Evolutionary conservation across 2,329 filamentous ascomycete species (phyloP), one percentile per base, ranked within the genome.

Genomic region (Penicillium concentricum): DNA sequence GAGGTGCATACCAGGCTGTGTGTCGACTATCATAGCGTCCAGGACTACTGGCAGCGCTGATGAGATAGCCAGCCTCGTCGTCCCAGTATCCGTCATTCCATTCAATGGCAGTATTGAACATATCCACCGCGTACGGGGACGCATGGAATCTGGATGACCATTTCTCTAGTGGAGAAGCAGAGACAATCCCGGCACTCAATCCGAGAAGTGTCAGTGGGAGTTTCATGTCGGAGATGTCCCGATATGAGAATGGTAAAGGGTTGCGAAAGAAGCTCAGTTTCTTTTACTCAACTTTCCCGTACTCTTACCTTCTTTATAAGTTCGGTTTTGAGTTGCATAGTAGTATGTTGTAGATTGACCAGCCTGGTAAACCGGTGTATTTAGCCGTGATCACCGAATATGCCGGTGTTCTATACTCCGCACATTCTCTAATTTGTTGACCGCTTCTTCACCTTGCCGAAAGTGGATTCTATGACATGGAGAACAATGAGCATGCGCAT

Each of bases 1-100:
- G 58, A 16, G 59, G 57, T 6, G 63, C 60, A 58, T 65, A 65
- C 63, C 63, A 65, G 5, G 55, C 63, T 2, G 54, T 55, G 18
- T 59, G 58, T 2, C 63, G 58, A 42, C 49, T 60, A 41, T 65
- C 63, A 38, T 65, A 62, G 10, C 56, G 56, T 34, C 58, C 63
- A 18, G 50, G 18, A 26, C 42, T 48, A 30, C 51, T 59, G 4
- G 55, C 34, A 20, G 60, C 26, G 18, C 57, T 54, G 20, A 63
- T 52, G 46, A 63, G 37, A 37, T 62, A 63, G 18, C 61, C 61
- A 4, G 61, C 56, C 5, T 58, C 45, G 2, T 60, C 28, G 9
- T 63, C 55, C 60, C 60, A 63, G 46, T 52, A 62, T 7, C 41
- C 47, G 42, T 63, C 61, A 12, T 58, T 63, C 59, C 58, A 63